Evolutionary conservation across 768 basidiomycete genomes (phyloP).

Genomic region (Mycena amicta): DNA sequence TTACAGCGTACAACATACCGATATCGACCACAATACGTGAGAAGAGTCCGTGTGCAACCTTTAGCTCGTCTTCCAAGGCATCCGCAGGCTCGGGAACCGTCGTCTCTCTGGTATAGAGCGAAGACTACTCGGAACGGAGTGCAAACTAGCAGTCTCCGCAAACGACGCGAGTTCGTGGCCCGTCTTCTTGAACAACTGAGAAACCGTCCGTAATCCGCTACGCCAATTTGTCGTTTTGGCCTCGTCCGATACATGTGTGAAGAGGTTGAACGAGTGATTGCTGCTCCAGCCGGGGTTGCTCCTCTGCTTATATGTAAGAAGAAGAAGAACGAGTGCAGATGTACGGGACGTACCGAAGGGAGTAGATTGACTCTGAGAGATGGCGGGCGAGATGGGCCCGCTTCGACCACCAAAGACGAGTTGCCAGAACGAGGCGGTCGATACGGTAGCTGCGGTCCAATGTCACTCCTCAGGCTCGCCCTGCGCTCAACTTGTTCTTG

Average conservation of each 20-base stretch:
- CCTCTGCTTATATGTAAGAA: neutral
- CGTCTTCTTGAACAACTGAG: neutral
- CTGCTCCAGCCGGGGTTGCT: neutral
- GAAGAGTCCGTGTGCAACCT: neutral
- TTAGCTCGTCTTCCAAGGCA: neutral
- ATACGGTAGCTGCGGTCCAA: conserved; percentile 1
- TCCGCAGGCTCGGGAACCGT: neutral
- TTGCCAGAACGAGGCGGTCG: conserved; percentile 1
- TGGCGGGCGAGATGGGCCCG: neutral
- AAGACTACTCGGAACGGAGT: neutral
- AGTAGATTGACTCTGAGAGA: conserved; percentile 3
- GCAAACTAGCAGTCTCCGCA: neutral
- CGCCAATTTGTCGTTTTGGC: neutral
- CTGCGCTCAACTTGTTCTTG: neutral
- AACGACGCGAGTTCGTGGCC: neutral
- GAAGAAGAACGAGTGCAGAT: neutral
- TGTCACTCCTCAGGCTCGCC: neutral
- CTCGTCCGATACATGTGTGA: neutral
- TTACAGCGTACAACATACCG: too few relatives aligned
- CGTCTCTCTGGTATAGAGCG: neutral
- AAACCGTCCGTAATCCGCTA: neutral
- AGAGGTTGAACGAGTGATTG: neutral
- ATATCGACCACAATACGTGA: too few relatives aligned
- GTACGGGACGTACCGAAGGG: conserved; percentile 1
- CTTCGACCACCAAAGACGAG: neutral